These are phyloP conservation scores for Alternaria metachromatica DNA, from an alignment of 2,329 filamentous ascomycete species.

Conservation along the genomic window DNA sequence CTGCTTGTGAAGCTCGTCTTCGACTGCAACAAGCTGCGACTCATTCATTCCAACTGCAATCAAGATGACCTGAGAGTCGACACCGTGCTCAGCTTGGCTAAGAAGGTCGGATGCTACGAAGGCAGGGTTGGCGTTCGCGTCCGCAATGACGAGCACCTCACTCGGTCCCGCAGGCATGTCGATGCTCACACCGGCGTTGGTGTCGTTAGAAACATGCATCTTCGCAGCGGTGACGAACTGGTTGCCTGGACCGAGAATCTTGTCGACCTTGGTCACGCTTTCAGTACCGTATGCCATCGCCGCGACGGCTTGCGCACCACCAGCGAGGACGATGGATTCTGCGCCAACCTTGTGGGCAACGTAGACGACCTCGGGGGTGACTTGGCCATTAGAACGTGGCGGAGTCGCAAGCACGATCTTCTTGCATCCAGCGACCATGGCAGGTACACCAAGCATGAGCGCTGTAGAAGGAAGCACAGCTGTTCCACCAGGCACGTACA, in stretches of 20 bases:
- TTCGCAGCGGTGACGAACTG: constrained; percentile 98
- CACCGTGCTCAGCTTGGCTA: constrained; percentile 94
- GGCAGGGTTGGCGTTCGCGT: constrained; percentile 84
- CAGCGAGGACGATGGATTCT: constrained; percentile 93
- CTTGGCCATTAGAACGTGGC: constrained; percentile 83
- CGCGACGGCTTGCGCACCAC: constrained; percentile 92
- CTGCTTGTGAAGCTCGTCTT: constrained; percentile 88
- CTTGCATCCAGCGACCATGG: constrained; percentile 95
- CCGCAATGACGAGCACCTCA: constrained; percentile 94
- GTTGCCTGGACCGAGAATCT: constrained; percentile 96
- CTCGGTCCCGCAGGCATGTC: constrained; percentile 98
- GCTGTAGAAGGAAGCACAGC: constrained; percentile 97
- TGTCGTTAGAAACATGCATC: constrained; percentile 98
- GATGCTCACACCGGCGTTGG: constrained; percentile 91
- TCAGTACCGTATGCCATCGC: constrained; percentile 98
- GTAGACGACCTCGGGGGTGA: constrained; percentile 97
- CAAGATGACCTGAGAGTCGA: constrained; percentile 93
- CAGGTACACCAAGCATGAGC: constrained; percentile 96
- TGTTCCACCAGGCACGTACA: constrained; percentile 95
- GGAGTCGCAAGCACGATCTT: constrained; percentile 94
- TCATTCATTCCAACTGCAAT: constrained; percentile 83
- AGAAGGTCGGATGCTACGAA: constrained; percentile 96
- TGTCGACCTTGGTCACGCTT: constrained; percentile 94
- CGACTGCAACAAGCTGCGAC: constrained; percentile 77
- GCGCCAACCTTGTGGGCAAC: constrained; percentile 96